Conservation (phyloP, 345 rosid genomes). For the Boechera divaricarpa region DNA sequence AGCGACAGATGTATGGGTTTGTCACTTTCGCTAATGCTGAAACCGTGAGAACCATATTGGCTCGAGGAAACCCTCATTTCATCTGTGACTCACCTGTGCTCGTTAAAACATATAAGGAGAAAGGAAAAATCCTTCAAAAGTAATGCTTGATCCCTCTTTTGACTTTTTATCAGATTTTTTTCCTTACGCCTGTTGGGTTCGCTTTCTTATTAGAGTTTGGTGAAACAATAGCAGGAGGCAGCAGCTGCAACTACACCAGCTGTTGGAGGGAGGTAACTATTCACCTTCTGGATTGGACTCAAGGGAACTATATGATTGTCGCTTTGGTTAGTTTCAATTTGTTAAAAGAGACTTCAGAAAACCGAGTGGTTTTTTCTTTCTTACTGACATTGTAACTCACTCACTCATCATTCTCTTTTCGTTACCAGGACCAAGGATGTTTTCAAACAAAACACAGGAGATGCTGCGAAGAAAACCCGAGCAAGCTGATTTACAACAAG, state of each 20-base stretch:
- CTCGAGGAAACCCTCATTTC: slow-evolving; percentile 63
- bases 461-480: slow-evolving; percentile 70
- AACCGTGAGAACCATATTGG: slow-evolving; percentile 75
- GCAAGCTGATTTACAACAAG: slow-evolving; percentile 82
- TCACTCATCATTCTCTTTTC: neutral
- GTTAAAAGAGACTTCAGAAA: slow-evolving; percentile 10
- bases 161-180: neutral
- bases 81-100: slow-evolving; percentile 55
- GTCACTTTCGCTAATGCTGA: slow-evolving; percentile 79
- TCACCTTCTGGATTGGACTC: slow-evolving; percentile 65
- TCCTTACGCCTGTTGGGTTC: neutral
- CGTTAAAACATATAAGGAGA: slow-evolving; percentile 92
- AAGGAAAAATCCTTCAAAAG: slow-evolving; percentile 73
- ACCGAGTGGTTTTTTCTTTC: neutral
- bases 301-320: slow-evolving; percentile 61
- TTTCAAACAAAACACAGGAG: slow-evolving; percentile 53
- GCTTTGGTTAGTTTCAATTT: slow-evolving; percentile 55
- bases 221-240: slow-evolving; percentile 63
- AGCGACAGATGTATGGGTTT: slow-evolving; percentile 88
- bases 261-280: slow-evolving; percentile 61
- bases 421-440: slow-evolving; percentile 61
- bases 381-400: neutral
- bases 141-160: slow-evolving; percentile 36
- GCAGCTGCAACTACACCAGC: slow-evolving; percentile 56
- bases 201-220: slow-evolving; percentile 30